Evolutionary conservation across 1,284 basidiomycete genomes (phyloP).

Genomic region (Ustilago nuda): DNA sequence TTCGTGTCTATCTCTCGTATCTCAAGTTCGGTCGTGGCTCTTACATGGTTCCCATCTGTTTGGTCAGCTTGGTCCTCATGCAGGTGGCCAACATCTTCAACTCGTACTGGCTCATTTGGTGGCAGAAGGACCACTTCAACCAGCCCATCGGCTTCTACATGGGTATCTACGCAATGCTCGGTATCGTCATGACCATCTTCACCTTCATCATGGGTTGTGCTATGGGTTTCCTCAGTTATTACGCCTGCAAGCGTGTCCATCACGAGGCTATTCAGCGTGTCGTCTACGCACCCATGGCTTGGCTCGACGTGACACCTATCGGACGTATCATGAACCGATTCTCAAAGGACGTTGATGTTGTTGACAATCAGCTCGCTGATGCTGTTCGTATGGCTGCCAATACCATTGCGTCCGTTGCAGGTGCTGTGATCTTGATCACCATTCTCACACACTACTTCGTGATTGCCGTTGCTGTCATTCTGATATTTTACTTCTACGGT

Average conservation of each 20-base stretch:
- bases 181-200: constrained; percentile 74
- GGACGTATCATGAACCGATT: constrained; percentile 87
- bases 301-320: constrained; percentile 85
- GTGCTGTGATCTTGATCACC: constrained; percentile 77
- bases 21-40: constrained; percentile 76
- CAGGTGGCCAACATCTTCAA: constrained; percentile 74
- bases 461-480: constrained; percentile 71
- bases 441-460: constrained; percentile 78
- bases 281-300: constrained; percentile 77
- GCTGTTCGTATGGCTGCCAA: constrained; percentile 64
- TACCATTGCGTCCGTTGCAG: constrained; percentile 71
- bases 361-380: constrained; percentile 77
- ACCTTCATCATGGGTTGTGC: constrained; percentile 76
- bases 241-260: constrained; percentile 77
- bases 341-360: constrained; percentile 81
- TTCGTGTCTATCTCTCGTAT: constrained; percentile 77
- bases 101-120: constrained; percentile 70
- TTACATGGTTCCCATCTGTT: constrained; percentile 75
- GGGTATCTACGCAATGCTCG: constrained; percentile 78
- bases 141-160: constrained; percentile 75
- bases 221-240: constrained; percentile 77
- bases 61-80: constrained; percentile 75
- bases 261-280: constrained; percentile 74
- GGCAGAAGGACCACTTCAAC: constrained; percentile 75
- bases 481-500: constrained; percentile 63